Conservation (phyloP, 2,329 filamentous ascomycete species). For the Malbranchea cinnamomea region DNA sequence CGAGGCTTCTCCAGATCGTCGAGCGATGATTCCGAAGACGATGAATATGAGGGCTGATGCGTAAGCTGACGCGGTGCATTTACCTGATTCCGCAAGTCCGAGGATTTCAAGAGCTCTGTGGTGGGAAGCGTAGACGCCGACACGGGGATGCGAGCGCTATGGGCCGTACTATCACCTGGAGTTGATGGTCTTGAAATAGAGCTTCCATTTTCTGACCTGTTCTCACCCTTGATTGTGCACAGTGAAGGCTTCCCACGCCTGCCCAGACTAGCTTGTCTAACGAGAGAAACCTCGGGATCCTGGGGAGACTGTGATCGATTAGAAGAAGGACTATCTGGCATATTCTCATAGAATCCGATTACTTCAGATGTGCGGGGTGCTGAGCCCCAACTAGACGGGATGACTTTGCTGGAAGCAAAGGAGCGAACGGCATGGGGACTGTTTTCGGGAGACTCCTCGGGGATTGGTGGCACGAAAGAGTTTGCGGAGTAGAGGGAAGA, state of each 20-base stretch:
- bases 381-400: conserved; percentile 52
- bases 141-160: too few relatives aligned
- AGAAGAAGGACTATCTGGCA: conserved; percentile 2
- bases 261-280: conserved; percentile 18
- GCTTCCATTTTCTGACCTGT: neutral
- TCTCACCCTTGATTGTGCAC: conserved; percentile 18
- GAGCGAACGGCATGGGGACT: conserved; percentile 43
- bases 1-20: conserved; percentile 21
- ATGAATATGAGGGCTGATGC: conserved; percentile 11
- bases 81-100: too few relatives aligned
- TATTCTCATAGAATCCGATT: conserved; percentile 16
- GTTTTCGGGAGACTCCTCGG: conserved; percentile 47
- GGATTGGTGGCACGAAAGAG: conserved; percentile 60
- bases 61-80: conserved; percentile 1
- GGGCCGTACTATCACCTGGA: neutral
- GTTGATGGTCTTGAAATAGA: conserved; percentile 9
- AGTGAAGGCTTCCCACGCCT: conserved; percentile 18
- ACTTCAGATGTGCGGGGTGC: conserved; percentile 33
- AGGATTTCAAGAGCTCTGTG: too few relatives aligned
- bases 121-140: too few relatives aligned
- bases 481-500: conserved; percentile 40
- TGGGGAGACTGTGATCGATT: conserved; percentile 5
- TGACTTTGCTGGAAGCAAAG: conserved; percentile 55
- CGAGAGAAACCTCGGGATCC: conserved; percentile 14
- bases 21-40: conserved; percentile 13